These are phyloP conservation scores for Citrus unshiu DNA, from an alignment of 345 rosid genomes.

Conservation along the genomic window DNA sequence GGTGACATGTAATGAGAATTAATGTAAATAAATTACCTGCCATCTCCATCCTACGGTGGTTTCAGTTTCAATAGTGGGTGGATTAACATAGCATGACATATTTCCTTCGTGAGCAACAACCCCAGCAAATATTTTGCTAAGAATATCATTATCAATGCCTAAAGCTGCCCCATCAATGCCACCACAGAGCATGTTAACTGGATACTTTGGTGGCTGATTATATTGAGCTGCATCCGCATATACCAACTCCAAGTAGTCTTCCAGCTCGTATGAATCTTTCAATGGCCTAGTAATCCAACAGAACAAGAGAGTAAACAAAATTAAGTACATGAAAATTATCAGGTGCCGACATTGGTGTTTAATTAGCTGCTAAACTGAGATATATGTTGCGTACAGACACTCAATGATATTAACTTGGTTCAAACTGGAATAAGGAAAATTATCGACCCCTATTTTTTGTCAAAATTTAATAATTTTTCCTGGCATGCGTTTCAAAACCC, in stretches of 20 bases:
- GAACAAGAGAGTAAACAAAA: not conserved
- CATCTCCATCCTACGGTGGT: constrained; percentile 27
- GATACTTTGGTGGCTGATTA: constrained; percentile 19
- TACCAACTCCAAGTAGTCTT: not conserved
- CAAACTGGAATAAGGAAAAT: no score
- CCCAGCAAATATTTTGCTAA: constrained; percentile 25
- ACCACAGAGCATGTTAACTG: constrained; percentile 15
- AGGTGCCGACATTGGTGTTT: no score
- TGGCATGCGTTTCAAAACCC: not conserved
- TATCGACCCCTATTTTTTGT: not conserved
- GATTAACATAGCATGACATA: constrained; percentile 3
- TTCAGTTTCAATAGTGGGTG: not conserved
- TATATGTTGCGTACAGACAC: no score
- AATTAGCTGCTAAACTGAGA: no score
- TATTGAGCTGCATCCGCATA: constrained; percentile 22
- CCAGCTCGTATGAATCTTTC: constrained; percentile 15
- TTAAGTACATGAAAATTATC: no score
- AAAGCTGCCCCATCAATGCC: constrained; percentile 21
- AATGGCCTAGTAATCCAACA: constrained; percentile 28
- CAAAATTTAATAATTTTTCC: no score
- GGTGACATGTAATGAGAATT: not conserved
- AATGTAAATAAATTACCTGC: constrained; percentile 32
- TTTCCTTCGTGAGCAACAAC: constrained; percentile 8
- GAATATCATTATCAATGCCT: constrained; percentile 15
- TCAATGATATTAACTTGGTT: no score